Base-by-base conservation (phyloP, 2,329 filamentous ascomycete genomes). In the Xylaria sp. region DNA sequence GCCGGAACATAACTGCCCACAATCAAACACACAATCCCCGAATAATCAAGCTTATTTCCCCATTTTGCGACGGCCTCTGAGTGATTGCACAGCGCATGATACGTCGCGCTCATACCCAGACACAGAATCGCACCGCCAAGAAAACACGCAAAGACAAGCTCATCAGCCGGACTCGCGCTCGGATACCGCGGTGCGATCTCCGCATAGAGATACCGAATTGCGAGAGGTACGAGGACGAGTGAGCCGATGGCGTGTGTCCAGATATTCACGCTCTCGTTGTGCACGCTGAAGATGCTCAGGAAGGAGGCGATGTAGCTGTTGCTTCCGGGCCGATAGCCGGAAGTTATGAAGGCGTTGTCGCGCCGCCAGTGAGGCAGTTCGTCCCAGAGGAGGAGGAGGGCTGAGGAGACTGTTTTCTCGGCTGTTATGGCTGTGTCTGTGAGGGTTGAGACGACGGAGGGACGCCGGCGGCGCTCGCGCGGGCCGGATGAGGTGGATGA, bases 21-120 rank as follows among this genome's bases (percentile, higher is more conserved):
- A 60, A 97, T 97, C 66, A 99, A 78, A 53, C 87, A 84, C 35
- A 97, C 90, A 67, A 99, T 99, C 5, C 94, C 94, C 4, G 93
- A 84, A 72, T 99, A 97, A 72, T 99, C 94, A 59, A 97, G 78
- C 73, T 96, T 91, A 73, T 97, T 97, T 9, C 92, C 92, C 79
- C 91, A 90, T 63, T 84, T 87, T 1, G 89, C 86, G 11, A 97
- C 90, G 1, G 76, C 75, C 44, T 85, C 83, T 16, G 90, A 94
- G 74, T 99, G 94, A 66, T 97, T 96, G 19, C 82, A 85, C 52
- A 97, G 83, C 1, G 90, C 83, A 72, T 99, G 94, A 72, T 87
- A 99, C 2, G 88, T 89, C 4, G 91, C 89, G 67, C 88, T 92
- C 86, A 92, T 90, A 19, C 88, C 87, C 55, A 94, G 77, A 68